Evolutionary conservation across 1,139 yeast species (phyloP).

Genomic region (Yamadazyma atmosphaerica): DNA sequence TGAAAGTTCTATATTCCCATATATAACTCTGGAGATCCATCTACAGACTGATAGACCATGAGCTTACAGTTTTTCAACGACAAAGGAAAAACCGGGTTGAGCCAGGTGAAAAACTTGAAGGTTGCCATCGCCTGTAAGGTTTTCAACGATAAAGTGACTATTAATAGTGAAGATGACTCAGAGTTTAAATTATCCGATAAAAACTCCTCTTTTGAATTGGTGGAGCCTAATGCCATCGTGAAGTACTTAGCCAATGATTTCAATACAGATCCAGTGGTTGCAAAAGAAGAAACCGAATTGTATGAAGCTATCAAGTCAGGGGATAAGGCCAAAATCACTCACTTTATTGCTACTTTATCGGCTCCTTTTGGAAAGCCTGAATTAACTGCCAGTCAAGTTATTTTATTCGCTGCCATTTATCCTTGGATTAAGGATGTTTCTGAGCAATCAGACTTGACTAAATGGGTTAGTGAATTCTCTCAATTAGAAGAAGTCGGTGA

Average conservation of each 20-base stretch:
- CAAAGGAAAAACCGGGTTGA: slow-evolving; percentile 35
- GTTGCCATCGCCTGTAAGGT: slow-evolving; percentile 53
- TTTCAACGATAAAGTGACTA: slow-evolving; percentile 30
- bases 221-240: slow-evolving; percentile 83
- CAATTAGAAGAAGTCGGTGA: slow-evolving; percentile 32
- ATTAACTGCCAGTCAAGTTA: slow-evolving; percentile 42
- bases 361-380: slow-evolving; percentile 20
- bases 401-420: slow-evolving; percentile 46
- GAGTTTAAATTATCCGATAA: slow-evolving; percentile 35
- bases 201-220: slow-evolving; percentile 48
- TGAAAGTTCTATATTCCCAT: no score
- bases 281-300: slow-evolving; percentile 32
- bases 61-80: slow-evolving; percentile 41
- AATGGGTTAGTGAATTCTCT: slow-evolving; percentile 48
- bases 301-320: slow-evolving; percentile 34
- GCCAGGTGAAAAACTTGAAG: slow-evolving; percentile 60
- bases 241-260: slow-evolving; percentile 61
- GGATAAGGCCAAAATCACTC: slow-evolving; percentile 23
- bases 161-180: slow-evolving; percentile 34
- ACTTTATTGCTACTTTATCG: slow-evolving; percentile 14
- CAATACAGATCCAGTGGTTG: slow-evolving; percentile 21
- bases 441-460: slow-evolving; percentile 14
- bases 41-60: slow-evolving; percentile 3
- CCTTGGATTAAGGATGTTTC: slow-evolving; percentile 27
- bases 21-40: not conserved